Evolutionary conservation across 108 stramenopile species (phyloP).

Genomic region (Cyclotella sp.): DNA sequence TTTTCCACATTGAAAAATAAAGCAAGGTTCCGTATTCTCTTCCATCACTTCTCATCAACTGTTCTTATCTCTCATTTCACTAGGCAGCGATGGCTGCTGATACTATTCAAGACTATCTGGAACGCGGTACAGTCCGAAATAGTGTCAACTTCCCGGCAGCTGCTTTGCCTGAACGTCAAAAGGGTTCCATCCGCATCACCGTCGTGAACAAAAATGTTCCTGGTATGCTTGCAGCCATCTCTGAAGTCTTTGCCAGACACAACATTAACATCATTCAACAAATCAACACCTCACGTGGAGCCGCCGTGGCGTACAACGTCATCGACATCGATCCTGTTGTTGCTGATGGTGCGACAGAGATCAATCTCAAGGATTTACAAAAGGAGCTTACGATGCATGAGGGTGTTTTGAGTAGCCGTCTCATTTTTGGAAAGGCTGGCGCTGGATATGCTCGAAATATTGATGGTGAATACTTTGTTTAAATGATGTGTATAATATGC

Average conservation of each 20-base stretch:
- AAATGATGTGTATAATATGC: slow-evolving; percentile 17
- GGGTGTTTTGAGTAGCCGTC: slow-evolving; percentile 81
- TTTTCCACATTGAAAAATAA: too few relatives aligned
- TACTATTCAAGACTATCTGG: slow-evolving; percentile 86
- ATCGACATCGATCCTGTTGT: slow-evolving; percentile 76
- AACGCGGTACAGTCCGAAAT: slow-evolving; percentile 83
- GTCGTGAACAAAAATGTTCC: slow-evolving; percentile 93
- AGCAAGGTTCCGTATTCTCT: background rate
- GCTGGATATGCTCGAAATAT: slow-evolving; percentile 88
- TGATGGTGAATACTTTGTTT: slow-evolving; percentile 88
- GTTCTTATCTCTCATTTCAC: background rate
- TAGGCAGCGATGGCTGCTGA: slow-evolving; percentile 90
- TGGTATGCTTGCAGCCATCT: slow-evolving; percentile 87
- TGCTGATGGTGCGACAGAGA: slow-evolving; percentile 52
- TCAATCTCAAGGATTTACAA: slow-evolving; percentile 81
- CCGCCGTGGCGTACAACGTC: slow-evolving; percentile 92
- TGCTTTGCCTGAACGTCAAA: slow-evolving; percentile 60
- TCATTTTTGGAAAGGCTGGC: slow-evolving; percentile 79
- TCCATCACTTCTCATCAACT: too few relatives aligned
- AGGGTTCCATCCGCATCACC: slow-evolving; percentile 78
- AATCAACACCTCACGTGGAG: slow-evolving; percentile 87
- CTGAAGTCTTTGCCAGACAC: slow-evolving; percentile 77
- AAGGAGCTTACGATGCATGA: slow-evolving; percentile 88
- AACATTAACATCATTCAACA: slow-evolving; percentile 92
- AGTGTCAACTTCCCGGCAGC: slow-evolving; percentile 92